Evolutionary conservation across 495 filamentous ascomycete genomes (phyloP), one percentile per base, ranked within the genome.

Genomic region (Podospora anserina): DNA sequence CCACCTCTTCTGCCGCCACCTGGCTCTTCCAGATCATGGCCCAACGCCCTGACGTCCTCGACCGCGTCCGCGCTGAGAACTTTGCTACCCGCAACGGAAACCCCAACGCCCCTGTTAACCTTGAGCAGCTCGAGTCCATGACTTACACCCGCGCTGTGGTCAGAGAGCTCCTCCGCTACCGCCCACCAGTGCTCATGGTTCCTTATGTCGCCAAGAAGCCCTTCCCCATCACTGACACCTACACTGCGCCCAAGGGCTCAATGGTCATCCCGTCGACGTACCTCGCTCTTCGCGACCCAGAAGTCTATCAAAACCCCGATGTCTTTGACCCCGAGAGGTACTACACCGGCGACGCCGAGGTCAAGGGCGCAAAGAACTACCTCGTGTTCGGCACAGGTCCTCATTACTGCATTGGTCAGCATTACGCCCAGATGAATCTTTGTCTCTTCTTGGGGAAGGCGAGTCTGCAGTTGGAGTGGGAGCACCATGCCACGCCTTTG

Each of bases 121-220:
- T 98, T 79, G 93, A 97, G 49, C 82, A 94, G 81, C 83, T 97
- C 28, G 95, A 98, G 72, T 86, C 88, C 66, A 87, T 97, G 89
- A 84, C 88, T 6, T 98, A 95, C 74, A 98, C 95, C 34, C 91
- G 92, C 64, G 95, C 93, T 55, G 91, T 96, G 62, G 91, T 99
- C 66, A 92, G 95, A 75, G 95, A 99, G 83, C 90, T 91, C 49
- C 87, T 99, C 56, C 91, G 95, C 71, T 98, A 97, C 84, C 91
- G 96, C 59, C 96, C 95, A 57, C 95, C 95, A 67, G 95, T 99
- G 72, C 86, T 97, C 82, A 98, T 99, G 95, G 92, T 97, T 61
- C 95, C 95, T 49, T 98, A 98, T 78, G 78, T 96, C 64, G 92
- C 87, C 73, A 99, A 98, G 90, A 97, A 96, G 82, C 82, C 88